Percentiles rank a stretch among this genome's conserved stretches.
Evolutionary conservation across 805 yeast species (phyloP).

Genomic region (Teunomyces panamensis): DNA sequence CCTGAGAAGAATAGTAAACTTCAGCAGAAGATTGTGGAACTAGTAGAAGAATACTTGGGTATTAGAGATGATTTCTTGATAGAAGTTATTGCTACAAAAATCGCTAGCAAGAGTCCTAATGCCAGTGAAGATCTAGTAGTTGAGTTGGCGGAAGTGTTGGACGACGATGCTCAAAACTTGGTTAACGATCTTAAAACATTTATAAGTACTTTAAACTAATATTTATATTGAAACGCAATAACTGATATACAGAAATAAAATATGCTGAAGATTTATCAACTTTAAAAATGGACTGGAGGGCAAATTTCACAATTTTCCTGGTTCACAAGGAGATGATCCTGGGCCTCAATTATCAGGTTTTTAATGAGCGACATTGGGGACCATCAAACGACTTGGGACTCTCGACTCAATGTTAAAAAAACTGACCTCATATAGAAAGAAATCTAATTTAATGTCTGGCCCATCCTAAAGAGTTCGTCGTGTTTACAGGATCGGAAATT

Average conservation of each 20-base stretch:
- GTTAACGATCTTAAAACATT: slow-evolving; percentile 40
- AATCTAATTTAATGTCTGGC: neutral
- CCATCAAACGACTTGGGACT: neutral
- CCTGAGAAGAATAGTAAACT: slow-evolving; percentile 17
- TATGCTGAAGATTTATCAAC: neutral
- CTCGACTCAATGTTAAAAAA: slow-evolving; percentile 1
- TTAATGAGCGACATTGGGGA: neutral
- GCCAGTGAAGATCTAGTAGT: slow-evolving; percentile 32
- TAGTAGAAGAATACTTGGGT: slow-evolving; percentile 53
- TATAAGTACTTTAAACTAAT: slow-evolving; percentile 4
- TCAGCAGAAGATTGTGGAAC: slow-evolving; percentile 34
- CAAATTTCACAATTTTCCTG: neutral
- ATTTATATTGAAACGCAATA: slow-evolving; percentile 1
- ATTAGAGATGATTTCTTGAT: slow-evolving; percentile 50
- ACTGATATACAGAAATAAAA: neutral
- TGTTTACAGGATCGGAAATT: slow-evolving; percentile 68
- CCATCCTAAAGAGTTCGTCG: slow-evolving; percentile 76
- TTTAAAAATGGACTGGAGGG: neutral
- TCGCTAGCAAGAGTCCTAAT: slow-evolving; percentile 29
- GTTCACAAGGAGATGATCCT: slow-evolving; percentile 1
- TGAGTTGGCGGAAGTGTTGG: slow-evolving; percentile 51
- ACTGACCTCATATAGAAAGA: neutral
- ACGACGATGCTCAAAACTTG: slow-evolving; percentile 45
- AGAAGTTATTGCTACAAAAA: slow-evolving; percentile 39
- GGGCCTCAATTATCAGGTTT: slow-evolving; percentile 4